Percentiles rank a stretch among this genome's conserved stretches.
These are phyloP conservation scores for Metschnikowia gelsemii DNA, from an alignment of 805 yeast genomes.

Conservation along the genomic window DNA sequence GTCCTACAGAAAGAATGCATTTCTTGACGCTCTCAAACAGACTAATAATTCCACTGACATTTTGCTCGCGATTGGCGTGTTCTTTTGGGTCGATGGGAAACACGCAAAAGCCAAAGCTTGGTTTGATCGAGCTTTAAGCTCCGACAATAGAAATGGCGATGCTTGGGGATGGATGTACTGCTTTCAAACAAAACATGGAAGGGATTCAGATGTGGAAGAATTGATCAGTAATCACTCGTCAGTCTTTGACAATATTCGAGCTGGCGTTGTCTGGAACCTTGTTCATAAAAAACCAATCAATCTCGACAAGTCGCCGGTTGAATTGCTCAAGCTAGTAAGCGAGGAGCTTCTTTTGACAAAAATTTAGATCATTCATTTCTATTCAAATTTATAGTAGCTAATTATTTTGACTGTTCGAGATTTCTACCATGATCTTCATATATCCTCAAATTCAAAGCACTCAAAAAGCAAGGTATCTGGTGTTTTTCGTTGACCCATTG, in stretches of 20 bases:
- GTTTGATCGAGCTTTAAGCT: constrained; percentile 66
- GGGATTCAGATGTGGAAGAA: constrained; percentile 2
- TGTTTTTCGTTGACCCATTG: constrained; percentile 68
- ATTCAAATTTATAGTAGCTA: too few species aligned
- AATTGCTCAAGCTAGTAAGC: constrained; percentile 39
- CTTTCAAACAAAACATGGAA: constrained; percentile 14
- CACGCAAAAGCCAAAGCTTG: constrained; percentile 64
- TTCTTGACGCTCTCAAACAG: constrained; percentile 67
- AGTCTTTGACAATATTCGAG: constrained; percentile 41
- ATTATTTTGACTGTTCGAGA: not conserved
- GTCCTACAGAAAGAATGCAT: constrained; percentile 54
- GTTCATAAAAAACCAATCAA: constrained; percentile 50
- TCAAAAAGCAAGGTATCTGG: constrained; percentile 74
- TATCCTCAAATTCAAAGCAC: constrained; percentile 68
- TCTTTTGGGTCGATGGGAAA: constrained; percentile 67
- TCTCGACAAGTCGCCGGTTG: constrained; percentile 39
- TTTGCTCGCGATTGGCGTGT: constrained; percentile 61
- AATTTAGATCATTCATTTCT: not conserved
- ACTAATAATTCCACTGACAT: constrained; percentile 62
- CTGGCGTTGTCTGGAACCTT: constrained; percentile 61
- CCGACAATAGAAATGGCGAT: constrained; percentile 67
- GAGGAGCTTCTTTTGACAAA: constrained; percentile 14
- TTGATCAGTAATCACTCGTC: constrained; percentile 2
- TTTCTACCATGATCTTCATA: constrained; percentile 42
- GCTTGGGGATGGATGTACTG: constrained; percentile 64